These are phyloP conservation scores for Aphanomyces euteiches DNA, from an alignment of 352 stramenopile species.

Conservation along the genomic window DNA sequence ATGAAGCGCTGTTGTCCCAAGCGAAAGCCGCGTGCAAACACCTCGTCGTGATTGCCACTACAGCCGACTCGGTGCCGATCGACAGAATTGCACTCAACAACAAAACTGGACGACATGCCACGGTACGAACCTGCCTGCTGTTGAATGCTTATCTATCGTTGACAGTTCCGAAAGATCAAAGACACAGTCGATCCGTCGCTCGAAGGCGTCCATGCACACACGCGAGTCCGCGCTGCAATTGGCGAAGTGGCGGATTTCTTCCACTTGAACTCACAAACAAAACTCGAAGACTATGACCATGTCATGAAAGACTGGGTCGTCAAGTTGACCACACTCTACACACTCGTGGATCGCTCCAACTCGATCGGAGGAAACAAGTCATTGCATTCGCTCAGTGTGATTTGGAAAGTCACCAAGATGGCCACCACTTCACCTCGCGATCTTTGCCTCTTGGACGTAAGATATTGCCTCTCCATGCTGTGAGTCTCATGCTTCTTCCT, in stretches of 20 bases:
- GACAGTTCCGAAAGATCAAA: too few species aligned
- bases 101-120: too few species aligned
- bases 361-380: neutral
- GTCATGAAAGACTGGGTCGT: conserved; percentile 7
- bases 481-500: neutral
- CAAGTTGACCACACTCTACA: conserved; percentile 12
- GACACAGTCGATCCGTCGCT: neutral
- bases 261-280: conserved; percentile 66
- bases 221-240: conserved; percentile 67
- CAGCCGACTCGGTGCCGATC: too few species aligned
- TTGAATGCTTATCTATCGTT: too few species aligned
- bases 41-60: too few species aligned
- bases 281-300: conserved; percentile 30
- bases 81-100: too few species aligned
- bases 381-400: conserved; percentile 15
- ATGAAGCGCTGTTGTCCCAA: too few species aligned
- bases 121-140: too few species aligned
- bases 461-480: neutral
- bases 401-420: conserved; percentile 22
- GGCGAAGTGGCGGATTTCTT: conserved; percentile 85
- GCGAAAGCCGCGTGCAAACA: too few species aligned
- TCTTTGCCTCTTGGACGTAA: conserved; percentile 58
- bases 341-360: conserved; percentile 2
- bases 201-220: conserved; percentile 47
- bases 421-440: conserved; percentile 57